Percentiles rank a stretch among this genome's conserved stretches.
phyloP scores from a whole-genome alignment of 2,329 filamentous ascomycete species.

The Alternaria ventricosa region DNA sequence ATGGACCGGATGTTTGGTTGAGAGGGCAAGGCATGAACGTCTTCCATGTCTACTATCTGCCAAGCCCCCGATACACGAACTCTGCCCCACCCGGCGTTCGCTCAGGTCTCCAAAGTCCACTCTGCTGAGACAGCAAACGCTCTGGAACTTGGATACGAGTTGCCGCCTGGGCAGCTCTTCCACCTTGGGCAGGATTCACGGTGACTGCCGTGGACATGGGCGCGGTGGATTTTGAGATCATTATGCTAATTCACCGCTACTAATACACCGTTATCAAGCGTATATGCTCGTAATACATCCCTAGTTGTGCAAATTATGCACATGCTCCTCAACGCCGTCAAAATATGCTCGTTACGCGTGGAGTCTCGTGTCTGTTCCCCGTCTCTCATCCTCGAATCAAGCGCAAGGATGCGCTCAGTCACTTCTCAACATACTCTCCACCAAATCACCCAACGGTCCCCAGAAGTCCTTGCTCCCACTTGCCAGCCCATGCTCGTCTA shows the following conservation, averaged over 20 bases:
- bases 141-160: background rate
- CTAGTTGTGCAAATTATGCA: background rate
- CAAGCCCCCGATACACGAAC: slow-evolving; percentile 1
- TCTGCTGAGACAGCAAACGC: background rate
- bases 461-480: slow-evolving; percentile 92
- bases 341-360: background rate
- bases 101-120: background rate
- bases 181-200: background rate
- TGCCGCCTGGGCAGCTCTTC: background rate
- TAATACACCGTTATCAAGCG: slow-evolving; percentile 22
- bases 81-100: background rate
- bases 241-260: slow-evolving; percentile 7
- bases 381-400: background rate
- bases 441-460: slow-evolving; percentile 91
- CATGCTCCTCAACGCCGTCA: slow-evolving; percentile 10
- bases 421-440: slow-evolving; percentile 96
- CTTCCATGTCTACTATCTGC: slow-evolving; percentile 1
- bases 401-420: slow-evolving; percentile 55
- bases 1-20: slow-evolving; percentile 1
- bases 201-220: background rate
- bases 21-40: background rate
- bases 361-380: background rate
- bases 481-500: slow-evolving; percentile 92
- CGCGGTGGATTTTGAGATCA: background rate
- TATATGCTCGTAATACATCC: slow-evolving; percentile 15